These are phyloP conservation scores for Dalbergia cultrata DNA, from an alignment of 306 rosid species.

Conservation along the genomic window DNA sequence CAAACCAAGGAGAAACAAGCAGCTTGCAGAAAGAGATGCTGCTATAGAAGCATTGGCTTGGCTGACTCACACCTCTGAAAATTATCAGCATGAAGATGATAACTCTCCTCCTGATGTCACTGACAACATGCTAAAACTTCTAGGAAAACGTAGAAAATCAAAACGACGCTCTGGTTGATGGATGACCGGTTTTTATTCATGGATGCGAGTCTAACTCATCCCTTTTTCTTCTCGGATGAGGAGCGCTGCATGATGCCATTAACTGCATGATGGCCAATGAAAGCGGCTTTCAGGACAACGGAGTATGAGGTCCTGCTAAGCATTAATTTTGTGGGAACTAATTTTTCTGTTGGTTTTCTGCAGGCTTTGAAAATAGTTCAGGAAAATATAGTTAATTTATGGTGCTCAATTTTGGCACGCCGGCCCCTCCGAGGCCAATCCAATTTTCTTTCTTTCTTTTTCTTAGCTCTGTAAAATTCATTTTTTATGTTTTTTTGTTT, in stretches of 20 bases:
- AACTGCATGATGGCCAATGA: conserved; percentile 25
- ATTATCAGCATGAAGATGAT: conserved; percentile 58
- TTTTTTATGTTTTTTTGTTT: background rate
- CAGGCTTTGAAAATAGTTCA: conserved; percentile 21
- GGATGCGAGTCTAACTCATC: conserved; percentile 33
- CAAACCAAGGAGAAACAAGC: conserved; percentile 92
- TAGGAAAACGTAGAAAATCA: conserved; percentile 81
- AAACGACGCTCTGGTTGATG: conserved; percentile 61
- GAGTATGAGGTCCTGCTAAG: background rate
- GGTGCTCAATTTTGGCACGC: conserved; percentile 24
- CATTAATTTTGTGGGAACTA: conserved; percentile 5
- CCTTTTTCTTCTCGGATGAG: conserved; percentile 20
- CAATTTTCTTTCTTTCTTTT: background rate
- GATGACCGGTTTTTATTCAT: conserved; percentile 1
- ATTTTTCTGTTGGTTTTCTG: conserved; percentile 19
- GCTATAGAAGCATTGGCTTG: conserved; percentile 97
- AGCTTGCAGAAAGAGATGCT: conserved; percentile 96
- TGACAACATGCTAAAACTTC: conserved; percentile 96
- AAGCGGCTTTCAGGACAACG: background rate
- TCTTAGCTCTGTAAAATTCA: background rate
- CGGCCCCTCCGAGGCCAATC: background rate
- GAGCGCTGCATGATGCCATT: background rate
- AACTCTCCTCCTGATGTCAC: conserved; percentile 78
- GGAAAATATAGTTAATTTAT: conserved; percentile 30
- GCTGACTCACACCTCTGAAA: conserved; percentile 93